Conservation (phyloP, 176 grass and related monocot genomes). For the Lolium rigidum region DNA sequence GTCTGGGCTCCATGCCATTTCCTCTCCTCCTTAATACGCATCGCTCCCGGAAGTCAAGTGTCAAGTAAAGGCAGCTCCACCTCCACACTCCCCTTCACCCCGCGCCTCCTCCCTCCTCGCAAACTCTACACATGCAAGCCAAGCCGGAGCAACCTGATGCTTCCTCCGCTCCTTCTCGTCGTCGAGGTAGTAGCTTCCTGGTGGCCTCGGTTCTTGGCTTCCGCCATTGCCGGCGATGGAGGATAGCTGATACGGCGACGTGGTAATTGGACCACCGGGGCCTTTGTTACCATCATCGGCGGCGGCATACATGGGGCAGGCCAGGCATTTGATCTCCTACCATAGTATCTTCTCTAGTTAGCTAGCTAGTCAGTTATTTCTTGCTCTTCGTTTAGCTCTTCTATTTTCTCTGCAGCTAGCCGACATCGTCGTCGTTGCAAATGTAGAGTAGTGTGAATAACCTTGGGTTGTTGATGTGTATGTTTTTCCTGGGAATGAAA, state of each 20-base stretch:
- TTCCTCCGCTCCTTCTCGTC: background rate
- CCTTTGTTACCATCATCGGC: background rate
- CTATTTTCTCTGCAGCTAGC: background rate
- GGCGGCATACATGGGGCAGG: conserved; percentile 62
- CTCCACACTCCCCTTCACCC: too few species aligned
- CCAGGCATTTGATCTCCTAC: conserved; percentile 56
- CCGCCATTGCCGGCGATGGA: conserved; percentile 36
- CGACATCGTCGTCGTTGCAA: conserved; percentile 8
- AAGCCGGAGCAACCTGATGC: background rate
- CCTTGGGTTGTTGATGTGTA: conserved; percentile 37
- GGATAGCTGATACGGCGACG: conserved; percentile 2
- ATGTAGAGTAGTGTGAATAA: conserved; percentile 41
- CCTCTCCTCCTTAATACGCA: conserved; percentile 39
- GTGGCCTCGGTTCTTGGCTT: background rate
- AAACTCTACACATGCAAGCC: conserved; percentile 21
- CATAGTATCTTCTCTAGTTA: background rate
- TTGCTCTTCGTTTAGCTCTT: background rate
- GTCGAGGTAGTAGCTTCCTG: background rate
- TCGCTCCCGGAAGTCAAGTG: conserved; percentile 28
- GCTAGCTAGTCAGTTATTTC: background rate
- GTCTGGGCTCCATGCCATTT: conserved; percentile 28
- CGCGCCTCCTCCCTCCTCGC: background rate
- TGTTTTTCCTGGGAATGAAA: background rate
- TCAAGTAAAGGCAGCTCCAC: background rate
- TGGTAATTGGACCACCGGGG: conserved; percentile 12